These are phyloP conservation scores for Jackrogersella multiformis DNA, from an alignment of 495 filamentous ascomycete species.

Conservation along the genomic window DNA sequence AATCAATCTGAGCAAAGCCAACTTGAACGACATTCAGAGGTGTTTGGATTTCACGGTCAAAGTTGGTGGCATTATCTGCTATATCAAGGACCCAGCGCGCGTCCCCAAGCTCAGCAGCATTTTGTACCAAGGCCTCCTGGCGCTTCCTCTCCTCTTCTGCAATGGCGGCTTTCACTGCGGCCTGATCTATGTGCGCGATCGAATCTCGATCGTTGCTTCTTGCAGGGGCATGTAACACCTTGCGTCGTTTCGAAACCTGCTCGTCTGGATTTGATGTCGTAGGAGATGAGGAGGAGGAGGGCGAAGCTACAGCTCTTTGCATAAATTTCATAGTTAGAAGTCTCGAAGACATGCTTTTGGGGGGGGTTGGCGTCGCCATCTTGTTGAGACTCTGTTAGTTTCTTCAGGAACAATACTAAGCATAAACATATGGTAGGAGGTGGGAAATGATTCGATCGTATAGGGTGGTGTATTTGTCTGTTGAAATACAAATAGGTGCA, in stretches of 20 bases:
- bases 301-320: constrained; percentile 82
- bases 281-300: constrained; percentile 53
- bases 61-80: constrained; percentile 22
- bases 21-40: constrained; percentile 58
- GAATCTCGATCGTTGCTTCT: constrained; percentile 36
- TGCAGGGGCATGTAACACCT: constrained; percentile 43
- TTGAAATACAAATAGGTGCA: too few relatives aligned
- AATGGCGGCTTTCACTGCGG: constrained; percentile 71
- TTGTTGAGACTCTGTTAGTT: constrained; percentile 25
- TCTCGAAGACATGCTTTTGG: constrained; percentile 86
- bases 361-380: constrained; percentile 53
- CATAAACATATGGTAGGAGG: too few relatives aligned
- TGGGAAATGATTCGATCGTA: too few relatives aligned
- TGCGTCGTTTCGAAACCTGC: constrained; percentile 64
- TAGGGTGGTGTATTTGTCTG: too few relatives aligned
- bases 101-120: constrained; percentile 80
- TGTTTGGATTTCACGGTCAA: constrained; percentile 36
- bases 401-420: background rate
- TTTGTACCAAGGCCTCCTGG: constrained; percentile 71
- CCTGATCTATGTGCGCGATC: constrained; percentile 52
- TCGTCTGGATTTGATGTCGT: constrained; percentile 52
- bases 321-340: constrained; percentile 99
- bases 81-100: constrained; percentile 83
- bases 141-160: constrained; percentile 80
- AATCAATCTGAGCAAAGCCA: constrained; percentile 61